Percentiles rank a stretch among this genome's conserved stretches.
Conservation (phyloP, 2,329 filamentous ascomycete species). For the Pseudogymnoascus sp. region DNA sequence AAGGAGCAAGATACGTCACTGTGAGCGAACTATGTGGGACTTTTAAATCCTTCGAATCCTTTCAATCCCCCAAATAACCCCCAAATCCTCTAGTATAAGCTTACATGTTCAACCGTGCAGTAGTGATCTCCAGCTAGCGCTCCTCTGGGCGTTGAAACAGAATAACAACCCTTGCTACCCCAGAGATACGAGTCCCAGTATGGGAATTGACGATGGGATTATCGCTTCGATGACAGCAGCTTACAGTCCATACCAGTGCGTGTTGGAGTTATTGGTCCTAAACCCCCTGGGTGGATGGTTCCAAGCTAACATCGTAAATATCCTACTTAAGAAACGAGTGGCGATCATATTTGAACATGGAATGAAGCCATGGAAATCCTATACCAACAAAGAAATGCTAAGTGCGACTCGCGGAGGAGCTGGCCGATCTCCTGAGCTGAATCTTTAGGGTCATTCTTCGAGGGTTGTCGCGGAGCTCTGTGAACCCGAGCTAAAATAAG, state of each 20-base stretch:
- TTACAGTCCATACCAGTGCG: background rate
- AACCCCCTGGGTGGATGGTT: no score
- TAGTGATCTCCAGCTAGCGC: background rate
- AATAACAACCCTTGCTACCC: background rate
- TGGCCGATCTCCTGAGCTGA: background rate
- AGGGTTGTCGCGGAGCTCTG: background rate
- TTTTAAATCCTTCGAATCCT: background rate
- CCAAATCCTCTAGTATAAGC: background rate
- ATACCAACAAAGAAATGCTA: background rate
- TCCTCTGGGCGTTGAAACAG: background rate
- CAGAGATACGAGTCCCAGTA: background rate
- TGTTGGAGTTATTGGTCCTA: background rate
- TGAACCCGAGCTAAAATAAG: background rate
- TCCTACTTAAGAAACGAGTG: background rate
- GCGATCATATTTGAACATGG: background rate
- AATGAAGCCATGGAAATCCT: background rate
- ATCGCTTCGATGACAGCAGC: background rate
- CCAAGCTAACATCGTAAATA: background rate
- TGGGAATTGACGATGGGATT: background rate
- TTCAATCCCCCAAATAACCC: background rate
- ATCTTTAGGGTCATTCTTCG: background rate
- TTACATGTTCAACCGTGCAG: background rate
- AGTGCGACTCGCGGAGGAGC: background rate
- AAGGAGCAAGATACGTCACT: background rate
- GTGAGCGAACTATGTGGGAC: background rate